Evolutionary conservation across 1,284 basidiomycete genomes (phyloP).

Genomic region (Golubevia sp.): DNA sequence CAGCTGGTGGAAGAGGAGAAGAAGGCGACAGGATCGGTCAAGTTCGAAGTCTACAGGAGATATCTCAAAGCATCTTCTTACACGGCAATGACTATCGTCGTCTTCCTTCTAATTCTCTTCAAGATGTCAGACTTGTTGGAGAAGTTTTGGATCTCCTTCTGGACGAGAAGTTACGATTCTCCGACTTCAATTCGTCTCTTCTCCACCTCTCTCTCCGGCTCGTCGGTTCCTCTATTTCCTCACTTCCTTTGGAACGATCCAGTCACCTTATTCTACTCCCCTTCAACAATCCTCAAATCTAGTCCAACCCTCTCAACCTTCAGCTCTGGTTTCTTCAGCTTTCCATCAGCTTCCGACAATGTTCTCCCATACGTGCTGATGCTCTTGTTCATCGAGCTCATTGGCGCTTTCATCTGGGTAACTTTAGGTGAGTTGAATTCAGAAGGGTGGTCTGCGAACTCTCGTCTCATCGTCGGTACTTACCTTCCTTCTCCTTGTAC

Average conservation of each 20-base stretch:
- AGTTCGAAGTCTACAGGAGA: constrained; percentile 14
- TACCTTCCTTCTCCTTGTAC: too few species aligned
- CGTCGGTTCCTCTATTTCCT: too few species aligned
- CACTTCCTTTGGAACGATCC: neutral
- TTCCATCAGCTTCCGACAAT: constrained; percentile 4
- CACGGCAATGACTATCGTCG: constrained; percentile 9
- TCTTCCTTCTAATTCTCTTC: constrained; percentile 14
- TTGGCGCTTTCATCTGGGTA: neutral
- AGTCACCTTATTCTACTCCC: neutral
- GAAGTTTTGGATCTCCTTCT: constrained; percentile 24
- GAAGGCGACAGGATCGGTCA: constrained; percentile 18
- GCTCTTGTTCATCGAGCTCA: constrained; percentile 6
- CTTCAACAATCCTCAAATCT: too few species aligned
- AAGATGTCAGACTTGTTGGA: constrained; percentile 15
- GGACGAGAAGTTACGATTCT: constrained; percentile 17
- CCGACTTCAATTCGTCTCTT: too few species aligned
- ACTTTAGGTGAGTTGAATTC: neutral
- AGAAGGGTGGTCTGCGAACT: neutral
- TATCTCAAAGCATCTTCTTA: constrained; percentile 20
- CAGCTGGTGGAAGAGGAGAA: constrained; percentile 18
- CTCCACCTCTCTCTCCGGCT: too few species aligned
- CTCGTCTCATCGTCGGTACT: too few species aligned
- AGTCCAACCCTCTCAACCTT: too few species aligned
- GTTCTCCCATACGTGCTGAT: constrained; percentile 14
- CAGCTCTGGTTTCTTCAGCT: neutral